Conservation (phyloP, 768 basidiomycete genomes). For the Lentinula lateritia region DNA sequence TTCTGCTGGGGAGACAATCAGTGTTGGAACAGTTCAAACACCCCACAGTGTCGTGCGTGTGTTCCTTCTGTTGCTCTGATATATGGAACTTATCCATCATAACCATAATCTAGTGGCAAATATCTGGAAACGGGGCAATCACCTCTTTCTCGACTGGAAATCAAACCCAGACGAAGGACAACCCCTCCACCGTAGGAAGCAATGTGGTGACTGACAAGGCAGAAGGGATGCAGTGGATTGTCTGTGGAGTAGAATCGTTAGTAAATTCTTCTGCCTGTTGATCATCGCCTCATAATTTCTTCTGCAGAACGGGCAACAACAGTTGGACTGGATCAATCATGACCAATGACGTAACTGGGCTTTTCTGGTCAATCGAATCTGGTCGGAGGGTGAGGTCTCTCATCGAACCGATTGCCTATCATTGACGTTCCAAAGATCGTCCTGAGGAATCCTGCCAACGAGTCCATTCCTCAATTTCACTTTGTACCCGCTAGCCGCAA, state of each 20-base stretch:
- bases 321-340: background rate
- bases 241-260: background rate
- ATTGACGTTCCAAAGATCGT: background rate
- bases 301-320: background rate
- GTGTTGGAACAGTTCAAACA: background rate
- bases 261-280: background rate
- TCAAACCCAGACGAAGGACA: background rate
- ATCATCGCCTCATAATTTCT: background rate
- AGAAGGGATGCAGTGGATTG: background rate
- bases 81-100: background rate
- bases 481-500: background rate
- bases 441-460: background rate
- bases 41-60: background rate
- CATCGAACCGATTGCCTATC: background rate
- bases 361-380: background rate
- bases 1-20: background rate
- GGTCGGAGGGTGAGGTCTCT: background rate
- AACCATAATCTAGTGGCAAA: background rate
- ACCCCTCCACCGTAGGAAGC: background rate
- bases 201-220: background rate
- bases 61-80: background rate
- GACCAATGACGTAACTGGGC: background rate
- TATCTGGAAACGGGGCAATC: background rate
- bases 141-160: background rate
- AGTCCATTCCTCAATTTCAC: background rate